Percentiles rank a stretch among this genome's conserved stretches.
Evolutionary conservation across 768 basidiomycete genomes (phyloP).

Genomic region (Trametes coccinea): DNA sequence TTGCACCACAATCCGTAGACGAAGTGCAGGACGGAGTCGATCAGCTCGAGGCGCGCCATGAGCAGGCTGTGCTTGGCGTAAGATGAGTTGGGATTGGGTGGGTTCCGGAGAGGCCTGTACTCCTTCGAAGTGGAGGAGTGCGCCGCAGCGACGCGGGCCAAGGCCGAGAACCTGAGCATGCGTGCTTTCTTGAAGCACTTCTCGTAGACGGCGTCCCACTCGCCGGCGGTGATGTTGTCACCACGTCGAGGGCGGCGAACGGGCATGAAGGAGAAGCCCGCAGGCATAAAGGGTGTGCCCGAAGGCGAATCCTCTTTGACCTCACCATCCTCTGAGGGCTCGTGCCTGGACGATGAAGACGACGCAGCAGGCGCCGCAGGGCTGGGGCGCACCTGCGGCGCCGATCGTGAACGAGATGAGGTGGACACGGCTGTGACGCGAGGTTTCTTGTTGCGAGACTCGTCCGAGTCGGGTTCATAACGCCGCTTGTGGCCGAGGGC

Average conservation of each 20-base stretch:
- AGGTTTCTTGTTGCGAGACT: constrained; percentile 33
- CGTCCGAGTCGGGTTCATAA: constrained; percentile 30
- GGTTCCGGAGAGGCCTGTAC: constrained; percentile 60
- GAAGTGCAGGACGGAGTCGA: constrained; percentile 83
- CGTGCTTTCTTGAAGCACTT: constrained; percentile 71
- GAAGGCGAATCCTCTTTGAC: constrained; percentile 40
- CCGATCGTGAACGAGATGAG: constrained; percentile 28
- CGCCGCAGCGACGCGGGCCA: constrained; percentile 75
- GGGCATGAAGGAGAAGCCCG: constrained; percentile 39
- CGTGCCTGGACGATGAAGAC: constrained; percentile 33
- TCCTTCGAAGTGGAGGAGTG: constrained; percentile 65
- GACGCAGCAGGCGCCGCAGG: constrained; percentile 27
- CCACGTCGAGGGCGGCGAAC: constrained; percentile 70
- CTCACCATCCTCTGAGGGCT: constrained; percentile 49
- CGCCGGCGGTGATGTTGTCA: constrained; percentile 38
- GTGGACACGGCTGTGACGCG: constrained; percentile 26
- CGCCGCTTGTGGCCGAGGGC: constrained; percentile 42
- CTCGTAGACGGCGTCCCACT: constrained; percentile 64
- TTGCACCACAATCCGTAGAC: constrained; percentile 82
- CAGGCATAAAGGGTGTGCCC: neutral
- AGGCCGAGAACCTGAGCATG: constrained; percentile 81
- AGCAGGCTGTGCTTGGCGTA: constrained; percentile 77
- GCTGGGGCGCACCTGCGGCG: constrained; percentile 30
- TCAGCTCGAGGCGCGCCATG: constrained; percentile 75
- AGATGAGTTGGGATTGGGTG: constrained; percentile 63